These are phyloP conservation scores for Fusarium abutilonis DNA, from an alignment of 2,329 filamentous ascomycete species.

Conservation along the genomic window DNA sequence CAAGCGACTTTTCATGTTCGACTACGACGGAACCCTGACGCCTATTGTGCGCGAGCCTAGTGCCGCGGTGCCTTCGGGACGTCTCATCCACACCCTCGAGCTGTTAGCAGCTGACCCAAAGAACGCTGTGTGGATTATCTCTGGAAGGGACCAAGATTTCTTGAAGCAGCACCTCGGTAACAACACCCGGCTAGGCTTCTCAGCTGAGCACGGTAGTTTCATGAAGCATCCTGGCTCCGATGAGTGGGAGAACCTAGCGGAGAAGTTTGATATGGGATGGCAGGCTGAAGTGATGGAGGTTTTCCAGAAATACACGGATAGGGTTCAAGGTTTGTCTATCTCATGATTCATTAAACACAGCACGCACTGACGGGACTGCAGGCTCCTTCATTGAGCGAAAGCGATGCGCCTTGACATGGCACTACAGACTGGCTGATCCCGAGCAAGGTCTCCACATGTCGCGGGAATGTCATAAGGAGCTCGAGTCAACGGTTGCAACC, in stretches of 20 bases:
- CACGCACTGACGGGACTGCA: constrained; percentile 47
- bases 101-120: constrained; percentile 79
- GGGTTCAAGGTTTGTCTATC: constrained; percentile 74
- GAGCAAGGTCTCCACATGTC: constrained; percentile 85
- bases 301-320: constrained; percentile 89
- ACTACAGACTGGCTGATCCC: constrained; percentile 91
- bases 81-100: constrained; percentile 81
- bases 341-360: too few species aligned
- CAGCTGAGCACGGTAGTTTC: constrained; percentile 96
- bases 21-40: constrained; percentile 97
- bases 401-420: constrained; percentile 94
- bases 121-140: constrained; percentile 98
- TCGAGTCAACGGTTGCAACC: constrained; percentile 79
- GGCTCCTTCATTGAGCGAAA: constrained; percentile 95
- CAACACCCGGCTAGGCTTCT: constrained; percentile 88
- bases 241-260: constrained; percentile 89
- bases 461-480: constrained; percentile 80
- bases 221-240: constrained; percentile 81
- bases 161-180: constrained; percentile 91
- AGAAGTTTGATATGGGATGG: constrained; percentile 91
- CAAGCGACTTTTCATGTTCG: constrained; percentile 95
- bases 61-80: constrained; percentile 86
- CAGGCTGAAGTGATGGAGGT: constrained; percentile 83
- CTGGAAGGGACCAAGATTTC: constrained; percentile 91
- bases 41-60: constrained; percentile 93